A percentile compares a stretch with the other conserved stretches of the same genome.
These are phyloP conservation scores for Pharnaceum exiguum DNA, from an alignment of 148 eudicot species.

Conservation along the genomic window DNA sequence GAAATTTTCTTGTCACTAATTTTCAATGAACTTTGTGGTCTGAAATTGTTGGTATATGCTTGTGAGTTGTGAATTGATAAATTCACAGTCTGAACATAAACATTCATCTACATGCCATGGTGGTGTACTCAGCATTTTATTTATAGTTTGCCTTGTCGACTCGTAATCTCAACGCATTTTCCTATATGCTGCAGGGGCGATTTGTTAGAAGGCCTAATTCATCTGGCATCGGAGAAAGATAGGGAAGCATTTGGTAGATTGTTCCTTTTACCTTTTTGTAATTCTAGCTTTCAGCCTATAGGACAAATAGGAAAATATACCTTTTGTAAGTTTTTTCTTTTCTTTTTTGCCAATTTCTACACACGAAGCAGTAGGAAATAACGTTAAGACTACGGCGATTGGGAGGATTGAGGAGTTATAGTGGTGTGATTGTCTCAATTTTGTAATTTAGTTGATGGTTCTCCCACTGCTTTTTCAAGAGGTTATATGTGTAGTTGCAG, in stretches of 20 bases:
- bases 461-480: not conserved
- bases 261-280: not conserved
- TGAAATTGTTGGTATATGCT: no score
- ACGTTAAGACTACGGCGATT: constrained; percentile 20
- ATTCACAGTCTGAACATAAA: no score
- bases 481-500: no score
- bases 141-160: no score
- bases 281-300: constrained; percentile 3
- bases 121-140: constrained; percentile 2
- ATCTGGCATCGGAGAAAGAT: constrained; percentile 30
- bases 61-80: no score
- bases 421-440: constrained; percentile 18
- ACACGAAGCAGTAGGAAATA: constrained; percentile 9
- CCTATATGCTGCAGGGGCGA: constrained; percentile 36
- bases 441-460: constrained; percentile 12
- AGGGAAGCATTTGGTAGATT: constrained; percentile 10
- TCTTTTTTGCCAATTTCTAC: constrained; percentile 18
- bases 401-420: constrained; percentile 21
- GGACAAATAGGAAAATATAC: constrained; percentile 20
- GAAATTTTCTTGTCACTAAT: no score
- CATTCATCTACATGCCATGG: no score
- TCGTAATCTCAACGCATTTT: not conserved
- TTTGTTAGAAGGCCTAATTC: constrained; percentile 56
- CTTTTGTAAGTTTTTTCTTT: constrained; percentile 21
- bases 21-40: no score